phyloP scores from a whole-genome alignment of 2,329 filamentous ascomycete genomes.

The Trichoderma sp. region DNA sequence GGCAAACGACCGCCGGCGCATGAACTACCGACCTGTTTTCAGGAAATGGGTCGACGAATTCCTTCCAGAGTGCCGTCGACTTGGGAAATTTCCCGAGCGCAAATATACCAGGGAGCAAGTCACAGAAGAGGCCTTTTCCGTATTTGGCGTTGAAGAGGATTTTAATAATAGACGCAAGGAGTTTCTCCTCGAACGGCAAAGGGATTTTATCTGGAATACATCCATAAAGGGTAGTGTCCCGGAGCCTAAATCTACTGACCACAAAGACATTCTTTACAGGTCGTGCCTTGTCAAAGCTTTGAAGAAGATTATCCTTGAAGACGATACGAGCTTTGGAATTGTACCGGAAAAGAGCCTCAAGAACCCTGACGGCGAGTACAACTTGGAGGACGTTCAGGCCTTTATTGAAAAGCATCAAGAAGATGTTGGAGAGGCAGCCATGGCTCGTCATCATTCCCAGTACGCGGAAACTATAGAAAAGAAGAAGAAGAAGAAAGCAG shows the following conservation, averaged over 20 bases:
- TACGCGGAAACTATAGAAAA: constrained; percentile 19
- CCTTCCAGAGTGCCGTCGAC: constrained; percentile 49
- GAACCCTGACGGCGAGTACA: constrained; percentile 42
- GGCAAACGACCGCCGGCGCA: constrained; percentile 55
- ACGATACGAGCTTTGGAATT: constrained; percentile 39
- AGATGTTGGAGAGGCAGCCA: constrained; percentile 36
- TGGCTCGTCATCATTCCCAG: constrained; percentile 26
- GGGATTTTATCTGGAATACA: constrained; percentile 42
- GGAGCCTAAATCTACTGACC: constrained; percentile 25
- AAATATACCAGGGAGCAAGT: constrained; percentile 43
- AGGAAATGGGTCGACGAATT: constrained; percentile 61
- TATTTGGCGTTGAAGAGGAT: constrained; percentile 45
- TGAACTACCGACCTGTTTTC: constrained; percentile 56
- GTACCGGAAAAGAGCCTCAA: constrained; percentile 28
- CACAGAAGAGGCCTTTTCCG: constrained; percentile 50
- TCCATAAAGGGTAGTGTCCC: constrained; percentile 43
- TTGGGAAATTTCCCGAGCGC: constrained; percentile 35
- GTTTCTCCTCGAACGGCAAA: constrained; percentile 42
- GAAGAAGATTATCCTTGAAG: constrained; percentile 49
- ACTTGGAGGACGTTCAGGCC: constrained; percentile 38
- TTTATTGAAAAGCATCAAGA: constrained; percentile 44
- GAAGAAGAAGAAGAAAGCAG: background rate
- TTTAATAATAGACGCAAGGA: constrained; percentile 43
- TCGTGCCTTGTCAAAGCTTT: constrained; percentile 41
- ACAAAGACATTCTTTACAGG: constrained; percentile 31